A percentile compares a stretch with the other conserved stretches of the same genome.
These are phyloP conservation scores for Cladosporium austrohemisphaericum DNA, from an alignment of 2,329 filamentous ascomycete species.

Conservation along the genomic window DNA sequence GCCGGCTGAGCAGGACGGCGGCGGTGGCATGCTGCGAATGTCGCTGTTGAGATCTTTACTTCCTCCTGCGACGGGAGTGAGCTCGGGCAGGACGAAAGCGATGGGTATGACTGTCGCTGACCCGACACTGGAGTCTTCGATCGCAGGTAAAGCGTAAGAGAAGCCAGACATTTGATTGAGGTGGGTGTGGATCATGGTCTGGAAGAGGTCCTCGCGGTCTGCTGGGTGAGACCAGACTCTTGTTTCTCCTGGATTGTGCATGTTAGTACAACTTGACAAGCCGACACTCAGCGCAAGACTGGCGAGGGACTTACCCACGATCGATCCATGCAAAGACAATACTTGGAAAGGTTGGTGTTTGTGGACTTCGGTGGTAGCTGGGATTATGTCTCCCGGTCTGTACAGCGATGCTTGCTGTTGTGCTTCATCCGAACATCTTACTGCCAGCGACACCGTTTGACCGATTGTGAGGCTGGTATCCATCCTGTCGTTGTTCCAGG, in stretches of 20 bases:
- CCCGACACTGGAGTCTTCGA: neutral
- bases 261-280: no score
- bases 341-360: conserved; percentile 7
- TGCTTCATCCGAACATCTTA: conserved; percentile 41
- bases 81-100: conserved; percentile 3
- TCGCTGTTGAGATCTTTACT: neutral
- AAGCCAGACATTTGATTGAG: neutral
- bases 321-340: conserved; percentile 1
- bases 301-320: conserved; percentile 5
- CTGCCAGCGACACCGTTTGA: neutral
- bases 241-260: conserved; percentile 8
- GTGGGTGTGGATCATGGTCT: conserved; percentile 10
- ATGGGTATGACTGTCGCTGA: neutral
- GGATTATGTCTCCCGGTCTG: conserved; percentile 10
- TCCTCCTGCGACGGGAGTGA: neutral
- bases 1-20: conserved; percentile 6
- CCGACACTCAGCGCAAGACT: no score
- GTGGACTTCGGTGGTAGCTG: conserved; percentile 1
- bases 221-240: neutral
- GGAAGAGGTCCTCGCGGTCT: conserved; percentile 2
- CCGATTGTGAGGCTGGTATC: neutral
- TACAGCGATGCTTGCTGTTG: neutral
- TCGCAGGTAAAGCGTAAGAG: neutral
- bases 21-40: neutral
- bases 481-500: neutral